phyloP scores from a whole-genome alignment of 2,329 filamentous ascomycete genomes.

The Dactylellina sp. region DNA sequence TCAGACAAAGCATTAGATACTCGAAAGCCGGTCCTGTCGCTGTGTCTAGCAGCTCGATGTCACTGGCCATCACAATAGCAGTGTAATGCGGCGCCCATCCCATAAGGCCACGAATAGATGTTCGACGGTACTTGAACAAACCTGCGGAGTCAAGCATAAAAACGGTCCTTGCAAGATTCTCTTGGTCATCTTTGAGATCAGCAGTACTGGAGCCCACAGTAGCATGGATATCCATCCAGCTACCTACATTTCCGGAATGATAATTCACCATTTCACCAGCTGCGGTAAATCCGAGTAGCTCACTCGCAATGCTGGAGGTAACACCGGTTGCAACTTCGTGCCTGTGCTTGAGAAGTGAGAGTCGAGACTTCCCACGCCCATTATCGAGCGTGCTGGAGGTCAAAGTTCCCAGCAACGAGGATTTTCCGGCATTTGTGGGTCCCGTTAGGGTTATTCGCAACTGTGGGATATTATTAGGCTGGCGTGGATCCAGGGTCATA shows the following conservation, averaged over 20 bases:
- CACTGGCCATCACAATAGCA: constrained; percentile 84
- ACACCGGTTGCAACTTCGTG: constrained; percentile 93
- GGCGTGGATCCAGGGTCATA: constrained; percentile 16
- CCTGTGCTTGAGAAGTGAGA: constrained; percentile 88
- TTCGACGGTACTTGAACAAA: constrained; percentile 87
- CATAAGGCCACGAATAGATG: constrained; percentile 87
- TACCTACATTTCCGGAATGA: constrained; percentile 83
- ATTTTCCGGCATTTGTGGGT: constrained; percentile 91
- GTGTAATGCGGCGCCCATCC: constrained; percentile 98
- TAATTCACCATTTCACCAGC: constrained; percentile 78
- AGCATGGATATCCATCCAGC: constrained; percentile 94
- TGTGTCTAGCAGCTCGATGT: constrained; percentile 77
- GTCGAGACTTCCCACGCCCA: constrained; percentile 86
- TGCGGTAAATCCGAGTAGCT: constrained; percentile 84
- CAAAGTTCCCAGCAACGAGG: constrained; percentile 86
- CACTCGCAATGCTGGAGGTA: constrained; percentile 94
- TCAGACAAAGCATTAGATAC: constrained; percentile 84
- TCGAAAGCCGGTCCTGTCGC: constrained; percentile 66
- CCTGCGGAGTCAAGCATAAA: constrained; percentile 94
- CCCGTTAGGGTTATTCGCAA: constrained; percentile 88
- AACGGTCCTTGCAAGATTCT: constrained; percentile 76
- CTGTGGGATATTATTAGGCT: constrained; percentile 69
- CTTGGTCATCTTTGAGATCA: constrained; percentile 42
- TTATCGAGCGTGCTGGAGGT: constrained; percentile 91
- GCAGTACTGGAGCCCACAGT: constrained; percentile 67